Conservation (phyloP, 2,329 filamentous ascomycete species). For the Beauveria sp. region DNA sequence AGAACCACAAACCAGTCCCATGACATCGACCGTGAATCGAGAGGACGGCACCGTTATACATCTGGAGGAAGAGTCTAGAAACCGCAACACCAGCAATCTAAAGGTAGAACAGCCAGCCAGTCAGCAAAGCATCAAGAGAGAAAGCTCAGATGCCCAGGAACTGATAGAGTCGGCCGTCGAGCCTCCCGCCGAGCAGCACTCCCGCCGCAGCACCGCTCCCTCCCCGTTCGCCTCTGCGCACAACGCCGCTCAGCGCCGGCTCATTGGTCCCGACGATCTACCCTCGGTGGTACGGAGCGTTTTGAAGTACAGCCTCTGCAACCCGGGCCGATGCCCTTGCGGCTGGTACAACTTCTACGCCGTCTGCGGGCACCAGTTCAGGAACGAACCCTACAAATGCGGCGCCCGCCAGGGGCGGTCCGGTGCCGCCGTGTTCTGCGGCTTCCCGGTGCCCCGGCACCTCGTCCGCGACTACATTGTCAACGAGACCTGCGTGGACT, state of each 20-base stretch:
- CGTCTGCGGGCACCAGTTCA: not conserved
- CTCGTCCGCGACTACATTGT: not conserved
- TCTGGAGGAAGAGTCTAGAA: not conserved
- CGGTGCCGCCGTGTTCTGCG: not conserved
- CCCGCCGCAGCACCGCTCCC: slow-evolving; percentile 2
- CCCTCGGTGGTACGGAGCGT: not conserved
- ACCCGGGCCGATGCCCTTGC: not conserved
- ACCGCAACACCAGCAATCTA: not conserved
- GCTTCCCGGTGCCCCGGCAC: not conserved
- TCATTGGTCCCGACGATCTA: not conserved
- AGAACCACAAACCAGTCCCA: not conserved
- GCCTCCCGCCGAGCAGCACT: not conserved
- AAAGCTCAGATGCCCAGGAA: not conserved
- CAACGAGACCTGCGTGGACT: not conserved
- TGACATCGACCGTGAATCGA: not conserved
- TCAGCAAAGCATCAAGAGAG: not conserved
- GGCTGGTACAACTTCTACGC: not conserved
- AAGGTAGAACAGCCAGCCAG: not conserved
- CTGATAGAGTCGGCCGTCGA: not conserved
- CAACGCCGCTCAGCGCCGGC: not conserved
- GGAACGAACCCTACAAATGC: not conserved
- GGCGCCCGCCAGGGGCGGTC: not conserved
- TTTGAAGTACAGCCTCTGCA: not conserved
- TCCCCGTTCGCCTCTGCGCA: not conserved
- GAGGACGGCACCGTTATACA: not conserved